A percentile compares a stretch with the other conserved stretches of the same genome.
Evolutionary conservation across 305 asterid species (phyloP).

Genomic region (Ruellia speciosa): DNA sequence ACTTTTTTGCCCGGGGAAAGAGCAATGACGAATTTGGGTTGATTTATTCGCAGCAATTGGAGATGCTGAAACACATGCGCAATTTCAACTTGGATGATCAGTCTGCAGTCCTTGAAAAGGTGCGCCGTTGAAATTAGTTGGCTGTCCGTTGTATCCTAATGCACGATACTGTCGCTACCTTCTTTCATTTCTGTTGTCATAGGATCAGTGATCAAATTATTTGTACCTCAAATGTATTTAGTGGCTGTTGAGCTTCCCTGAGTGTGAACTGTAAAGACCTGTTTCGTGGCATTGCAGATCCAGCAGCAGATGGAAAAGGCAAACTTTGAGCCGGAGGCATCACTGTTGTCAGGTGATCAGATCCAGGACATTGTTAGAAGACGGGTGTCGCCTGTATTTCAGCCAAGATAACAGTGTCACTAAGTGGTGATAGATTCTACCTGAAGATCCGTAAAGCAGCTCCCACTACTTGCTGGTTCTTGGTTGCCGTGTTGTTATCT

Average conservation of each 20-base stretch:
- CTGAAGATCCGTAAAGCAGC: neutral
- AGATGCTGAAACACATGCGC: constrained; percentile 76
- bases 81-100: constrained; percentile 65
- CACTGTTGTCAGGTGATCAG: constrained; percentile 49
- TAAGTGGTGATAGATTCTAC: neutral
- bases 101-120: constrained; percentile 64
- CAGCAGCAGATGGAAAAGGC: constrained; percentile 64
- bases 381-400: constrained; percentile 59
- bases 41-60: constrained; percentile 53
- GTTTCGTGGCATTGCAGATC: constrained; percentile 33
- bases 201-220: neutral
- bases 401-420: constrained; percentile 31
- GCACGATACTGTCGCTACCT: no score
- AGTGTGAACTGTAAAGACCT: no score
- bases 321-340: constrained; percentile 61
- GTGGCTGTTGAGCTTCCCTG: no score
- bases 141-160: neutral
- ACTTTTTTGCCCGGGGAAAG: neutral
- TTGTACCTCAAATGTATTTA: no score
- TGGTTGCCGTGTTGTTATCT: neutral
- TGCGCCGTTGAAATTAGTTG: neutral
- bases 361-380: constrained; percentile 57
- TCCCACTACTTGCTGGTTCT: neutral
- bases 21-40: constrained; percentile 5
- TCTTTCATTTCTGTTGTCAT: neutral